A percentile compares a stretch with the other conserved stretches of the same genome.
These are phyloP conservation scores for Epichloe bromicola DNA, from an alignment of 2,329 filamentous ascomycete genomes.

Conservation along the genomic window DNA sequence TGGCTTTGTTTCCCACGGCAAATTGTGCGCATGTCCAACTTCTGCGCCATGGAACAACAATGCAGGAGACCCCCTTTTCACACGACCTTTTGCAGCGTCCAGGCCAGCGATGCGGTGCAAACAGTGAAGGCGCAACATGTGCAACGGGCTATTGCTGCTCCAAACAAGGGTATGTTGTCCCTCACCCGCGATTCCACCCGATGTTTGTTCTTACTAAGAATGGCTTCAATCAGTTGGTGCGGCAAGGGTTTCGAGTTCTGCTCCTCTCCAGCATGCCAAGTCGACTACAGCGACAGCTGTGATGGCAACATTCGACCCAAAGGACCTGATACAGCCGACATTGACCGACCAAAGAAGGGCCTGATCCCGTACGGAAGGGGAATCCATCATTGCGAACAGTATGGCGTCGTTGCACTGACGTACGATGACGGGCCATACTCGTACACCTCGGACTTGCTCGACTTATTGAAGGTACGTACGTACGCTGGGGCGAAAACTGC, in stretches of 20 bases:
- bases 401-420: conserved; percentile 28
- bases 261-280: conserved; percentile 47
- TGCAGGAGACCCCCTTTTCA: neutral
- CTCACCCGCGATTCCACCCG: neutral
- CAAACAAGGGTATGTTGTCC: conserved; percentile 23
- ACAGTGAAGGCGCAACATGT: conserved; percentile 14
- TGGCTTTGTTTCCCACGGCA: neutral
- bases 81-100: neutral
- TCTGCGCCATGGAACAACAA: neutral
- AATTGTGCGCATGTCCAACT: neutral
- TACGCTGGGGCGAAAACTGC: neutral
- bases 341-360: conserved; percentile 41
- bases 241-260: conserved; percentile 43
- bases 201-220: neutral
- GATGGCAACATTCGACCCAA: conserved; percentile 41
- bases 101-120: neutral
- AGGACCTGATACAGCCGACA: conserved; percentile 39
- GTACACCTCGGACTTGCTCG: conserved; percentile 29
- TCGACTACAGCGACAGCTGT: conserved; percentile 46
- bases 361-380: conserved; percentile 40
- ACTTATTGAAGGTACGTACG: conserved; percentile 15
- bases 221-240: conserved; percentile 34
- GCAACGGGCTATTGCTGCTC: conserved; percentile 27
- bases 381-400: conserved; percentile 27
- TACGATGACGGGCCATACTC: conserved; percentile 33